Conservation (phyloP, 768 basidiomycete genomes). For the Calocybe indica region DNA sequence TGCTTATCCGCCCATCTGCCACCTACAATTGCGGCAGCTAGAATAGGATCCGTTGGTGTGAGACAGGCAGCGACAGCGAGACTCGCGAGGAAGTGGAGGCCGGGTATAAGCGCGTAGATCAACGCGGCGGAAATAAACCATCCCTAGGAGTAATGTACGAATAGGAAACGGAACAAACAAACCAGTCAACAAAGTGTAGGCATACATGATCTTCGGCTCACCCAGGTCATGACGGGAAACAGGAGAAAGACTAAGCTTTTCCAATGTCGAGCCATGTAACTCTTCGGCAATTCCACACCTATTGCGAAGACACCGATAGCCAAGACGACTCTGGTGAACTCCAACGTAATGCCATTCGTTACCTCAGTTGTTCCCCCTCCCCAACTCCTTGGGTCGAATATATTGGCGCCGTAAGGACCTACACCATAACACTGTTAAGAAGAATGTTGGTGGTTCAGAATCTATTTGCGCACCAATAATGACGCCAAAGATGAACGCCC, state of each 20-base stretch:
- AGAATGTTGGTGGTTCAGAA: slow-evolving; percentile 1
- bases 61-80: slow-evolving; percentile 90
- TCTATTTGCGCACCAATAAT: slow-evolving; percentile 57
- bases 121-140: slow-evolving; percentile 92
- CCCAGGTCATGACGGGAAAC: slow-evolving; percentile 80
- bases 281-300: slow-evolving; percentile 95
- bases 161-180: slow-evolving; percentile 6
- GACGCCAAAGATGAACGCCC: slow-evolving; percentile 91
- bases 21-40: slow-evolving; percentile 88
- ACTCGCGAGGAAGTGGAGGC: slow-evolving; percentile 82
- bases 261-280: slow-evolving; percentile 94
- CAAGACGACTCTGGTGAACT: slow-evolving; percentile 87
- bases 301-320: slow-evolving; percentile 98
- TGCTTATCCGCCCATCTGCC: slow-evolving; percentile 98
- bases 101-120: slow-evolving; percentile 89
- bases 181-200: not conserved
- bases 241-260: slow-evolving; percentile 81
- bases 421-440: too few relatives aligned
- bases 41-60: slow-evolving; percentile 91
- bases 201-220: slow-evolving; percentile 27
- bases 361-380: slow-evolving; percentile 37
- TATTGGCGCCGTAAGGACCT: slow-evolving; percentile 79
- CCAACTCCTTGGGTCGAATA: slow-evolving; percentile 84
- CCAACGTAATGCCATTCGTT: slow-evolving; percentile 79
- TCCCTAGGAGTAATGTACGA: slow-evolving; percentile 42